Percentiles rank a stretch among this genome's conserved stretches.
Evolutionary conservation across 768 basidiomycete genomes (phyloP).

Genomic region (Lepiota brunneoincarnata): DNA sequence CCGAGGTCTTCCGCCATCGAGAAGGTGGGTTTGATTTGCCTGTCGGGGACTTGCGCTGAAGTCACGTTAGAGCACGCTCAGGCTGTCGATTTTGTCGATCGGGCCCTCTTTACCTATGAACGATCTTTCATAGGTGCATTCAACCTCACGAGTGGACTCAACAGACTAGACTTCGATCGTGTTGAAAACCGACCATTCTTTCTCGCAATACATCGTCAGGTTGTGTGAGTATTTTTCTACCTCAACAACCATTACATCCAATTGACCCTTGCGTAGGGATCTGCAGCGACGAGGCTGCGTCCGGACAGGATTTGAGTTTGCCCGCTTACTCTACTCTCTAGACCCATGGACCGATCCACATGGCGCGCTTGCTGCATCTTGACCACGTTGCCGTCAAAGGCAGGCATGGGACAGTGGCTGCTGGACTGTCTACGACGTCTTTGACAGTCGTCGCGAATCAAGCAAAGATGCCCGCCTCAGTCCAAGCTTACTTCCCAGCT

Average conservation of each 20-base stretch:
- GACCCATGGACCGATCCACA: slow-evolving; percentile 91
- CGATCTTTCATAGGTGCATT: slow-evolving; percentile 85
- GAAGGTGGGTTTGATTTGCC: slow-evolving; percentile 55
- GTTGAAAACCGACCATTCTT: slow-evolving; percentile 95
- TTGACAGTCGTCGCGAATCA: slow-evolving; percentile 26
- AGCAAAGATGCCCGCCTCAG: slow-evolving; percentile 33
- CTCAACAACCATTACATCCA: background rate
- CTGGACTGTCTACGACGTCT: slow-evolving; percentile 61
- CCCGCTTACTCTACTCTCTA: slow-evolving; percentile 78
- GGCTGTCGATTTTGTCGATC: slow-evolving; percentile 85
- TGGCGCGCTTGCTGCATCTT: slow-evolving; percentile 75
- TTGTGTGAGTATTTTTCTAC: slow-evolving; percentile 52
- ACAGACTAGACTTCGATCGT: slow-evolving; percentile 83
- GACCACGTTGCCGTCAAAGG: slow-evolving; percentile 85
- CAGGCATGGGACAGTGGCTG: slow-evolving; percentile 79
- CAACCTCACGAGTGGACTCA: slow-evolving; percentile 76
- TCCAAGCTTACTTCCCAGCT: slow-evolving; percentile 71
- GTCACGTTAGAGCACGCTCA: slow-evolving; percentile 64
- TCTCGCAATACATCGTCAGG: slow-evolving; percentile 80
- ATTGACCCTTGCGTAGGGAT: slow-evolving; percentile 45
- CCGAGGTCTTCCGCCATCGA: slow-evolving; percentile 82
- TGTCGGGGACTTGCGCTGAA: background rate
- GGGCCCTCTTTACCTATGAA: slow-evolving; percentile 93
- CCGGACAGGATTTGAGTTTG: slow-evolving; percentile 89
- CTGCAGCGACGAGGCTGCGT: slow-evolving; percentile 87